Evolutionary conservation across 2,329 filamentous ascomycete genomes (phyloP).

Genomic region (Zymoseptoria pseudotritici): DNA sequence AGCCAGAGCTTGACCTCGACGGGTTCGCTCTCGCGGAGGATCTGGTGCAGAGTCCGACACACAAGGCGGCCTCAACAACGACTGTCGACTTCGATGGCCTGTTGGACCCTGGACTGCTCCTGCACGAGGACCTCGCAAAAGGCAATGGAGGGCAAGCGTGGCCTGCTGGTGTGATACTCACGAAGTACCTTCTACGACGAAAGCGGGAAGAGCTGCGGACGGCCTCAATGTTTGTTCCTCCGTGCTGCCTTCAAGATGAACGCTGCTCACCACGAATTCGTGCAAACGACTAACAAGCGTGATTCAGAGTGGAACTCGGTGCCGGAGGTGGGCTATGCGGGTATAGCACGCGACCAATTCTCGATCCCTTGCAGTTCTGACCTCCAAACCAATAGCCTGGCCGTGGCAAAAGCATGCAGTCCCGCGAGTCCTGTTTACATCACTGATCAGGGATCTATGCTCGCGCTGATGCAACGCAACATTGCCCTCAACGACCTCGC

Average conservation of each 20-base stretch:
- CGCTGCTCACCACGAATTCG: neutral
- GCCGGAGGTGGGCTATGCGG: conserved; percentile 84
- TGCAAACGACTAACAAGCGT: conserved; percentile 1
- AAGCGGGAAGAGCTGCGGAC: conserved; percentile 55
- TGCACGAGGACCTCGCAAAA: conserved; percentile 77
- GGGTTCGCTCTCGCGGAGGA: conserved; percentile 44
- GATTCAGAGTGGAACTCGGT: conserved; percentile 72
- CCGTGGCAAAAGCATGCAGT: conserved; percentile 50
- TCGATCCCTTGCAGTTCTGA: conserved; percentile 4
- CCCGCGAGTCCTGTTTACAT: conserved; percentile 58
- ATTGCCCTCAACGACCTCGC: conserved; percentile 70
- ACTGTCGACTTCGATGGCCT: conserved; percentile 63
- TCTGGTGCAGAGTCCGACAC: conserved; percentile 47
- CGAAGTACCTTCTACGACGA: conserved; percentile 75
- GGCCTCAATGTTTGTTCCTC: conserved; percentile 61
- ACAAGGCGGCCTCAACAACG: conserved; percentile 47
- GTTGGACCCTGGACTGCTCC: conserved; percentile 58
- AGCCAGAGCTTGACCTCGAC: conserved; percentile 5
- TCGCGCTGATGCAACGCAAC: conserved; percentile 77
- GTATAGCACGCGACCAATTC: conserved; percentile 24
- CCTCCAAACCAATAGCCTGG: conserved; percentile 37
- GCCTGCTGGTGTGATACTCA: conserved; percentile 85
- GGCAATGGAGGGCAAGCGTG: conserved; percentile 92
- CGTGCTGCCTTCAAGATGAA: neutral
- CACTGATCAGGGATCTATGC: conserved; percentile 84